Evolutionary conservation across 495 filamentous ascomycete species (phyloP).

Genomic region (Barbatosphaeria neglecta): DNA sequence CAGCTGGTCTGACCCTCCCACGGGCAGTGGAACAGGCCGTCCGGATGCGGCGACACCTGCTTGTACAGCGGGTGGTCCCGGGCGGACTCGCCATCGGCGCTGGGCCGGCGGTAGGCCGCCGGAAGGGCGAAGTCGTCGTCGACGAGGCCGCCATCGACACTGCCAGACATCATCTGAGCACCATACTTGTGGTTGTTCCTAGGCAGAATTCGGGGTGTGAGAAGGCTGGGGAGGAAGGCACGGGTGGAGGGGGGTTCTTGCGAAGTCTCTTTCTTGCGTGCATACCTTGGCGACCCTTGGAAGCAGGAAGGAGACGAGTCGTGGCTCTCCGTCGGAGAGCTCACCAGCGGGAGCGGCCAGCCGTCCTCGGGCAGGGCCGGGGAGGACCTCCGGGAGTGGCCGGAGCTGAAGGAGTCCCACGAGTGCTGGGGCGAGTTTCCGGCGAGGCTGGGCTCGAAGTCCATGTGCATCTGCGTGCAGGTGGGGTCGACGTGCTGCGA

Average conservation of each 20-base stretch:
- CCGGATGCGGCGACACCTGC: conserved; percentile 47
- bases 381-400: conserved; percentile 36
- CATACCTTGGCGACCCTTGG: conserved; percentile 39
- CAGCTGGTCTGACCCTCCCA: conserved; percentile 64
- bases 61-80: conserved; percentile 72
- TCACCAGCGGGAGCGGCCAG: conserved; percentile 30
- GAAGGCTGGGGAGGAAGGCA: conserved; percentile 5
- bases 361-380: conserved; percentile 32
- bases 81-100: conserved; percentile 49
- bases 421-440: conserved; percentile 31
- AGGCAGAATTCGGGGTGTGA: conserved; percentile 8
- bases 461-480: conserved; percentile 24
- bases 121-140: conserved; percentile 34
- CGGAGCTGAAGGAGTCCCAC: conserved; percentile 38
- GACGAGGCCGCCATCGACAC: conserved; percentile 26
- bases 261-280: conserved; percentile 5
- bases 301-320: conserved; percentile 33
- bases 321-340: conserved; percentile 32
- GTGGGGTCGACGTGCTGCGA: conserved; percentile 29
- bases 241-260: not conserved
- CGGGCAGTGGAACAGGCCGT: conserved; percentile 86
- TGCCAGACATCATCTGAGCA: conserved; percentile 27
- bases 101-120: conserved; percentile 33
- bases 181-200: conserved; percentile 20
- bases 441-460: conserved; percentile 29